These are phyloP conservation scores for Omphalotus olearius DNA, from an alignment of 1,284 basidiomycete genomes.

Conservation along the genomic window DNA sequence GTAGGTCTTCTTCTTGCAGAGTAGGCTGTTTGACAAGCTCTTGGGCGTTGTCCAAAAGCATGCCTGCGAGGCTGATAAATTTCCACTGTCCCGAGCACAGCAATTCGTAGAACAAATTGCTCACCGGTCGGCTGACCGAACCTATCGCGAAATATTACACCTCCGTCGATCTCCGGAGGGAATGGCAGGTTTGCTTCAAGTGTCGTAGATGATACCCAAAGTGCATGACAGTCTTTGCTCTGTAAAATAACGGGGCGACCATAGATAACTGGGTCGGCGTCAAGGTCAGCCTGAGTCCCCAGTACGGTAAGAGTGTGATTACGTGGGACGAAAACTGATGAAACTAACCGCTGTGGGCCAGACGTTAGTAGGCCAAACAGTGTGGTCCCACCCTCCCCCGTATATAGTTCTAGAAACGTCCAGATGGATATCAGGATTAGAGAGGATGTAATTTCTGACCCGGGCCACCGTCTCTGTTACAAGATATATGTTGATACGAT, in stretches of 20 bases:
- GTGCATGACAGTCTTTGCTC: conserved; percentile 86
- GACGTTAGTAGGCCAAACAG: conserved; percentile 56
- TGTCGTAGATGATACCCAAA: conserved; percentile 75
- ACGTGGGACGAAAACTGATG: not conserved
- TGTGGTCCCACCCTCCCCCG: conserved; percentile 94
- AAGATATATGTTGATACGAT: no score
- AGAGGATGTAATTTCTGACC: conserved; percentile 62
- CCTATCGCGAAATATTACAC: conserved; percentile 70
- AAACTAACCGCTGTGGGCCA: conserved; percentile 74
- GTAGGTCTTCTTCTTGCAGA: conserved; percentile 60
- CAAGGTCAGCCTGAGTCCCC: conserved; percentile 59
- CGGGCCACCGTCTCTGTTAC: conserved; percentile 57
- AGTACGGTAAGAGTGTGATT: not conserved
- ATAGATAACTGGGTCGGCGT: conserved; percentile 60
- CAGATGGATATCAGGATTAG: conserved; percentile 48
- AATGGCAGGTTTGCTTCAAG: conserved; percentile 59
- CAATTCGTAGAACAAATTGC: conserved; percentile 4
- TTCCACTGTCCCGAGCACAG: not conserved
- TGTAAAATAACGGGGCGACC: conserved; percentile 72
- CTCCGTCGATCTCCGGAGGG: conserved; percentile 70
- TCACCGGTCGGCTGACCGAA: conserved; percentile 73
- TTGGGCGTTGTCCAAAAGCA: conserved; percentile 72
- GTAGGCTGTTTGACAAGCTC: conserved; percentile 59
- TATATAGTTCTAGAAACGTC: conserved; percentile 65
- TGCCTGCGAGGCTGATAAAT: conserved; percentile 37